Evolutionary conservation across 805 yeast species (phyloP).

Genomic region (Tetrapisispora taiwanensis): DNA sequence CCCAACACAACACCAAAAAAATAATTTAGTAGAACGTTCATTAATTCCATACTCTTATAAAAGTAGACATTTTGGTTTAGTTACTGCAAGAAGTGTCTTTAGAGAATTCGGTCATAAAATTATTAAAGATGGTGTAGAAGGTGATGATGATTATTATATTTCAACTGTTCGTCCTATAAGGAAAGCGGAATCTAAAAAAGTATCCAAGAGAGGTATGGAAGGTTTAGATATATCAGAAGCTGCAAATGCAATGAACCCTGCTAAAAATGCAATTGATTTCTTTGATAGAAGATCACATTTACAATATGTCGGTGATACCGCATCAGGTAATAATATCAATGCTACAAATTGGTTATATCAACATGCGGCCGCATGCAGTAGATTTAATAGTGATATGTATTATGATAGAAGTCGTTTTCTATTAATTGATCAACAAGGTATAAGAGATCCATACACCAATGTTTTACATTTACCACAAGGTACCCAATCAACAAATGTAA

Average conservation of each 20-base stretch:
- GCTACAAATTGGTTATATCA: constrained; percentile 80
- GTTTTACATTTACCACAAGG: constrained; percentile 57
- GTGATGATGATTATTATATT: constrained; percentile 83
- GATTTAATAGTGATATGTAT: constrained; percentile 53
- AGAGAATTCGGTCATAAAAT: constrained; percentile 88
- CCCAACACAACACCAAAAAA: constrained; percentile 66
- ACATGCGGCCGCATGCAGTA: constrained; percentile 68
- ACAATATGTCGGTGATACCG: constrained; percentile 22
- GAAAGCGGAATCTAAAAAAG: constrained; percentile 37
- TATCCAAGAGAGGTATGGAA: constrained; percentile 8
- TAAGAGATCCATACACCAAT: constrained; percentile 81
- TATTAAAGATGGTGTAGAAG: constrained; percentile 67
- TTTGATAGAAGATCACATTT: constrained; percentile 27
- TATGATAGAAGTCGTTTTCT: constrained; percentile 46
- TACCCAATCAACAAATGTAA: constrained; percentile 58
- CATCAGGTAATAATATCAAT: constrained; percentile 30
- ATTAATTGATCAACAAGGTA: constrained; percentile 39
- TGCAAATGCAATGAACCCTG: constrained; percentile 20
- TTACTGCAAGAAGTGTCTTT: constrained; percentile 81
- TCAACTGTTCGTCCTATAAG: constrained; percentile 38
- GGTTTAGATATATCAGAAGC: constrained; percentile 9
- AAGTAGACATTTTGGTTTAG: constrained; percentile 80
- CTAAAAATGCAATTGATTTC: constrained; percentile 31
- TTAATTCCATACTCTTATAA: constrained; percentile 83
- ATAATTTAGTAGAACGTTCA: constrained; percentile 69